Conservation (phyloP, 345 rosid species). For the Euphorbia lathyris region DNA sequence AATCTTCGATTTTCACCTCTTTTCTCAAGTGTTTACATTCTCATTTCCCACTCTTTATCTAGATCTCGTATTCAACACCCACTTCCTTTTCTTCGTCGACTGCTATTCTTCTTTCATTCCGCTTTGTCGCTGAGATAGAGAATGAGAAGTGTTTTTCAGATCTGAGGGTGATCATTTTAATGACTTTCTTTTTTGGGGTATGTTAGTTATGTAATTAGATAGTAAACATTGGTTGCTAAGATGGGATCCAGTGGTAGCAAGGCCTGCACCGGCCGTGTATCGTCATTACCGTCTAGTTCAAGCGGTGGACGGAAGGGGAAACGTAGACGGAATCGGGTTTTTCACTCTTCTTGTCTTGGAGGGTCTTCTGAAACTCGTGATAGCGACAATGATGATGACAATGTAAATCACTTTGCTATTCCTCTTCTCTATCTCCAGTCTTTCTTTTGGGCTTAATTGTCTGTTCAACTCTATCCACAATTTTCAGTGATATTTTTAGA, state of each 20-base stretch:
- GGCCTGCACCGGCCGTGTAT: constrained; percentile 31
- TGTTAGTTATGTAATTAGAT: constrained; percentile 8
- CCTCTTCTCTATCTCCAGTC: background rate
- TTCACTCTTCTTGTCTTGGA: constrained; percentile 70
- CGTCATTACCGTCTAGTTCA: constrained; percentile 29
- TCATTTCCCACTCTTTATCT: background rate
- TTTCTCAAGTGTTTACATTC: background rate
- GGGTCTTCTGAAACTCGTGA: constrained; percentile 56
- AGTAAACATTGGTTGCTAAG: background rate
- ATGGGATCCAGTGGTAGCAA: constrained; percentile 93
- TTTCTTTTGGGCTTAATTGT: background rate
- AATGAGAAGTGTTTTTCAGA: background rate
- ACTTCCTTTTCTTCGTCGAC: background rate
- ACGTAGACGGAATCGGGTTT: constrained; percentile 49
- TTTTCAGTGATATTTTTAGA: background rate
- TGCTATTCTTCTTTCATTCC: background rate
- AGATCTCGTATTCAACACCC: constrained; percentile 3
- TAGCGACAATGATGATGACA: constrained; percentile 26
- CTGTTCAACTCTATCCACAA: background rate
- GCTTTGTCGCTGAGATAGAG: background rate
- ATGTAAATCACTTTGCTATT: constrained; percentile 32
- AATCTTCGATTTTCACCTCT: background rate
- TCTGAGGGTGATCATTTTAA: background rate
- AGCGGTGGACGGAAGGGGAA: constrained; percentile 38
- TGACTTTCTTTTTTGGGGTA: constrained; percentile 2